phyloP scores from a whole-genome alignment of 2,329 filamentous ascomycete genomes.

The Hirsutella thompsonii region DNA sequence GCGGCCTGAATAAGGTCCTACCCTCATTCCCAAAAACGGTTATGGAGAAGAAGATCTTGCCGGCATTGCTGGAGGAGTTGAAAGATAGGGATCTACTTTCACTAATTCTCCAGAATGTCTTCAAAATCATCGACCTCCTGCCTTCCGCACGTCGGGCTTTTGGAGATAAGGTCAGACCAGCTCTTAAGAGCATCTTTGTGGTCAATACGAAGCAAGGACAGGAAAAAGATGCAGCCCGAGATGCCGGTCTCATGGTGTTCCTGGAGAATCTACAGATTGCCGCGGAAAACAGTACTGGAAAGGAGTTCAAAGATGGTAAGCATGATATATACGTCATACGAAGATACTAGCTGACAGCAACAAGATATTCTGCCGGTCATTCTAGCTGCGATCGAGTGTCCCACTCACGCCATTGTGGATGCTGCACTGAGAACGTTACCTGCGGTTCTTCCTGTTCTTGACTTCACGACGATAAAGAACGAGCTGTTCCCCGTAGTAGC shows the following conservation, averaged over 20 bases:
- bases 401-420: slow-evolving; percentile 82
- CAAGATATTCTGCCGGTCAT: slow-evolving; percentile 80
- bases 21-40: slow-evolving; percentile 89
- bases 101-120: slow-evolving; percentile 79
- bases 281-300: slow-evolving; percentile 70
- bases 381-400: slow-evolving; percentile 70
- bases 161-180: slow-evolving; percentile 74
- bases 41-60: slow-evolving; percentile 86
- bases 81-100: slow-evolving; percentile 84
- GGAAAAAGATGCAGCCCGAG: slow-evolving; percentile 71
- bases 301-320: slow-evolving; percentile 87
- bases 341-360: not conserved
- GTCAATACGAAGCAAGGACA: slow-evolving; percentile 39
- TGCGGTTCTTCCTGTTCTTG: slow-evolving; percentile 71
- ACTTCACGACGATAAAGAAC: slow-evolving; percentile 95
- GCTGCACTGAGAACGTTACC: slow-evolving; percentile 69
- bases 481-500: slow-evolving; percentile 91
- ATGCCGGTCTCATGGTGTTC: slow-evolving; percentile 83
- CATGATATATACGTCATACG: slow-evolving; percentile 5
- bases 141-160: slow-evolving; percentile 69
- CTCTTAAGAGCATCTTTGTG: slow-evolving; percentile 72
- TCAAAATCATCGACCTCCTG: slow-evolving; percentile 73
- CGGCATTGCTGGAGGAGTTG: slow-evolving; percentile 78
- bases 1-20: slow-evolving; percentile 74
- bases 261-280: slow-evolving; percentile 71